A percentile compares a stretch with the other conserved stretches of the same genome.
Conservation (phyloP, 352 stramenopile genomes). For the Plasmopara viticola region DNA sequence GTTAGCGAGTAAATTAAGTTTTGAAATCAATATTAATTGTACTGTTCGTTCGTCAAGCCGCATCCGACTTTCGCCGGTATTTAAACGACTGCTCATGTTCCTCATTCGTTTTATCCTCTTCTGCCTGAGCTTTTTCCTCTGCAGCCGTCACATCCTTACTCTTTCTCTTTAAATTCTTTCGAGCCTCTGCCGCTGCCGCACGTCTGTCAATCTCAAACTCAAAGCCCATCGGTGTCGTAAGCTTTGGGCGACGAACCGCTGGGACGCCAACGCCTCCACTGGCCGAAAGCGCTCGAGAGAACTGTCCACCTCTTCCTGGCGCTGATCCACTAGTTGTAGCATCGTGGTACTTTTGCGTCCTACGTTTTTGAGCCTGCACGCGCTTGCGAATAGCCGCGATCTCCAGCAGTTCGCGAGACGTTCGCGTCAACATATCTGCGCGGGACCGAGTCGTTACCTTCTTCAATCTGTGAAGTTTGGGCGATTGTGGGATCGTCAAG, state of each 20-base stretch:
- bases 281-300: constrained; percentile 44
- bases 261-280: constrained; percentile 61
- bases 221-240: constrained; percentile 63
- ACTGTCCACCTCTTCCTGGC: constrained; percentile 32
- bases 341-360: constrained; percentile 64
- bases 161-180: constrained; percentile 28
- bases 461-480: constrained; percentile 48
- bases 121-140: constrained; percentile 2
- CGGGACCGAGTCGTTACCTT: constrained; percentile 27
- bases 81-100: constrained; percentile 17
- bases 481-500: constrained; percentile 62
- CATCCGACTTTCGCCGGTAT: constrained; percentile 19
- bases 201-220: constrained; percentile 68
- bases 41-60: constrained; percentile 6
- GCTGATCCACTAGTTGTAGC: constrained; percentile 36
- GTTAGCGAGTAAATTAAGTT: constrained; percentile 9
- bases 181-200: constrained; percentile 24
- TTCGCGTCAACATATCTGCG: constrained; percentile 46
- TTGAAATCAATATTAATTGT: constrained; percentile 26
- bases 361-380: constrained; percentile 44
- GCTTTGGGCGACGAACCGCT: constrained; percentile 53
- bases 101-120: constrained; percentile 5
- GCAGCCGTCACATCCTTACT: constrained; percentile 13
- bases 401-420: constrained; percentile 67
- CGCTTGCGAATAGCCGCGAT: constrained; percentile 63